Percentiles rank a stretch among this genome's conserved stretches.
Conservation (phyloP, 2,329 filamentous ascomycete species). For the Pseudogymnoascus sp. region DNA sequence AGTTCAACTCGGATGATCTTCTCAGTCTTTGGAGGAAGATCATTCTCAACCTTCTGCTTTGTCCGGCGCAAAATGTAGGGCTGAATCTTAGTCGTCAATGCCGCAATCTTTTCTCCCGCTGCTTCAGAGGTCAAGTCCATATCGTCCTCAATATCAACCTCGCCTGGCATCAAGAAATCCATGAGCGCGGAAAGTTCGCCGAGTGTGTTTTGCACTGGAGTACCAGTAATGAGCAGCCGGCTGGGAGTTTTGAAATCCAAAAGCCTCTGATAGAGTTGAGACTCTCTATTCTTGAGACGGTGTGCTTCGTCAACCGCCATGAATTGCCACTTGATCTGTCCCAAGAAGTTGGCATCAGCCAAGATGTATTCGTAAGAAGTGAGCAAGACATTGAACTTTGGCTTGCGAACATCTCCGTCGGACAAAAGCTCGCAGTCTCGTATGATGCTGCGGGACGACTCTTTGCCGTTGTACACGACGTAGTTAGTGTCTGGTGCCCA, state of each 20-base stretch:
- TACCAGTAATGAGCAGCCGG: conserved; percentile 89
- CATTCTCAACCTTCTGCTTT: conserved; percentile 95
- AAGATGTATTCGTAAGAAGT: conserved; percentile 97
- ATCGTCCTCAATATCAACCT: conserved; percentile 83
- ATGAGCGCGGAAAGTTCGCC: conserved; percentile 86
- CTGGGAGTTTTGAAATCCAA: conserved; percentile 81
- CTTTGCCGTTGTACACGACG: conserved; percentile 89
- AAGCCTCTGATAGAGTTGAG: conserved; percentile 81
- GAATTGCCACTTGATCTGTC: conserved; percentile 93
- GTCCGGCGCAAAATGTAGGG: conserved; percentile 93
- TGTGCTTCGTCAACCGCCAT: conserved; percentile 95
- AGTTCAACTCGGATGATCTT: conserved; percentile 98
- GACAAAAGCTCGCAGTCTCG: conserved; percentile 82
- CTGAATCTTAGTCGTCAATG: conserved; percentile 78
- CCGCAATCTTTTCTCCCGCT: conserved; percentile 78
- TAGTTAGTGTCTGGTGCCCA: conserved; percentile 97
- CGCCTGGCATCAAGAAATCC: conserved; percentile 95
- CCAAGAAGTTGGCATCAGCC: conserved; percentile 73
- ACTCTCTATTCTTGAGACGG: conserved; percentile 91
- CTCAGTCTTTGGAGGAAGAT: conserved; percentile 92
- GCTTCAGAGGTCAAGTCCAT: conserved; percentile 75
- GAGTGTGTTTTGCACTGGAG: conserved; percentile 93
- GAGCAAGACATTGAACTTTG: conserved; percentile 94
- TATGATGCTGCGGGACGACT: conserved; percentile 77
- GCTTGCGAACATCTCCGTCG: conserved; percentile 77